Conservation (phyloP, 1,284 basidiomycete species). For the Grifola frondosa region DNA sequence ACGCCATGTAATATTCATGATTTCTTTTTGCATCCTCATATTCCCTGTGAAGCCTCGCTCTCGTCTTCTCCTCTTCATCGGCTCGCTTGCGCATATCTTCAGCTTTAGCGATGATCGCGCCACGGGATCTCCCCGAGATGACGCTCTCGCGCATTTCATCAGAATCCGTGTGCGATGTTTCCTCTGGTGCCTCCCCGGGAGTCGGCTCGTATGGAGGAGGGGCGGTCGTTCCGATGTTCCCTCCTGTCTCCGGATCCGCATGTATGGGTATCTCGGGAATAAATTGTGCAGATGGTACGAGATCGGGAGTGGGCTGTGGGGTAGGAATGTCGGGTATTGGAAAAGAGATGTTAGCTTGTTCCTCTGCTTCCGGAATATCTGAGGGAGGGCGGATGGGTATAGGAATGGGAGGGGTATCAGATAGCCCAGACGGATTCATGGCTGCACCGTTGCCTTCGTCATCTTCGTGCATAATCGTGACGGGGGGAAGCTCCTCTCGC, state of each 20-base stretch:
- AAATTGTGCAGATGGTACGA: constrained; percentile 19
- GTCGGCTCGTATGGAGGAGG: constrained; percentile 26
- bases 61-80: constrained; percentile 27
- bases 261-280: not conserved
- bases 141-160: constrained; percentile 28
- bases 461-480: constrained; percentile 19
- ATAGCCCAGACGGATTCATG: constrained; percentile 10
- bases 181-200: constrained; percentile 5
- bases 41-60: constrained; percentile 24
- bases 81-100: constrained; percentile 32
- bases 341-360: constrained; percentile 21
- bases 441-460: too few relatives aligned
- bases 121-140: constrained; percentile 24
- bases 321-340: constrained; percentile 21
- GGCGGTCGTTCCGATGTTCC: constrained; percentile 15
- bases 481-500: constrained; percentile 19
- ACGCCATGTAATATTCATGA: constrained; percentile 25
- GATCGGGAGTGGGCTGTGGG: constrained; percentile 19
- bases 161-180: too few relatives aligned
- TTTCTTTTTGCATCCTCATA: constrained; percentile 27
- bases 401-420: constrained; percentile 23
- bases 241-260: constrained; percentile 9
- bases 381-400: constrained; percentile 20
- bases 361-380: constrained; percentile 20
- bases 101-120: constrained; percentile 26